Evolutionary conservation across 1,284 basidiomycete genomes (phyloP).

Genomic region (Coniferiporia sulphurascens): DNA sequence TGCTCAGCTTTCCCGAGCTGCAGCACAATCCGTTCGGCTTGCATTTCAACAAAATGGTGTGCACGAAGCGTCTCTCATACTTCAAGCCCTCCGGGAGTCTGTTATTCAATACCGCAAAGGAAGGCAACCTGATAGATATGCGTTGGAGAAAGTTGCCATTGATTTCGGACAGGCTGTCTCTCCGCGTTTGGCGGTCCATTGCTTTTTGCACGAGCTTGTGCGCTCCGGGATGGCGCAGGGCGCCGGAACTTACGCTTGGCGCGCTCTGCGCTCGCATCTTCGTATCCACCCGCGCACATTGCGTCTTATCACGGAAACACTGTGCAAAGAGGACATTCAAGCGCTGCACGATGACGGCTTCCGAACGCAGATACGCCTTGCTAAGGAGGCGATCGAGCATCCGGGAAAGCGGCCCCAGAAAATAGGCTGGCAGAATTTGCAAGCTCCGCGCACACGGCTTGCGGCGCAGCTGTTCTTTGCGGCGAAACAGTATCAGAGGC

Average conservation of each 20-base stretch:
- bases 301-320: not conserved
- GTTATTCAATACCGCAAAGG: not conserved
- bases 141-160: constrained; percentile 27
- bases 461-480: constrained; percentile 49
- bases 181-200: constrained; percentile 54
- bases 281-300: constrained; percentile 35
- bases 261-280: constrained; percentile 48
- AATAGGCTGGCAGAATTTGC: constrained; percentile 27
- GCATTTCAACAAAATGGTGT: constrained; percentile 10
- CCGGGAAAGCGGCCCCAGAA: constrained; percentile 19
- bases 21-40: constrained; percentile 18
- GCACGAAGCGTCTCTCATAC: constrained; percentile 15
- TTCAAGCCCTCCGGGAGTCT: constrained; percentile 12
- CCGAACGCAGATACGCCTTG: constrained; percentile 5
- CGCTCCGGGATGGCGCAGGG: constrained; percentile 43
- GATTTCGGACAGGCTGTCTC: constrained; percentile 47
- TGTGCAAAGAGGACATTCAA: not conserved
- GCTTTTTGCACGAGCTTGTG: constrained; percentile 57
- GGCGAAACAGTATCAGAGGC: constrained; percentile 50
- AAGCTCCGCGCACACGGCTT: constrained; percentile 37
- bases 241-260: constrained; percentile 44
- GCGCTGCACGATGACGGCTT: constrained; percentile 3
- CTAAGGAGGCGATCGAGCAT: constrained; percentile 7
- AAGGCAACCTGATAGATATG: not conserved
- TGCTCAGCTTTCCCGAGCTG: constrained; percentile 18